Evolutionary conservation across 169 alveolate genomes (phyloP).

Genomic region (Cryptosporidium sp.): DNA sequence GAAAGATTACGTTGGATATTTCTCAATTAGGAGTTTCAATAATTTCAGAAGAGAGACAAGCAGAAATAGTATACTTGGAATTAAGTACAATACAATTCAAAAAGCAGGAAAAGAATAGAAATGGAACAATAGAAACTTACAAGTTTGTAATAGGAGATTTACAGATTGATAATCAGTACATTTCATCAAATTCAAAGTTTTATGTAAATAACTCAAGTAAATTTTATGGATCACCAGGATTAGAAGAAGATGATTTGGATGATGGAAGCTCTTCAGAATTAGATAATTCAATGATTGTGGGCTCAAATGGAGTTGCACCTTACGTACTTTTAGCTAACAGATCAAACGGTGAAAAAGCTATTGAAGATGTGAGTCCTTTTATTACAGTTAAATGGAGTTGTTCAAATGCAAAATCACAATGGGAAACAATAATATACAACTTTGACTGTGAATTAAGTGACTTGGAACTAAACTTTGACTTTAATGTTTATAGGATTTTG

Average conservation of each 20-base stretch:
- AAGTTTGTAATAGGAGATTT: constrained; percentile 37
- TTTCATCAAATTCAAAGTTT: constrained; percentile 43
- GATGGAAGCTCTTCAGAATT: neutral
- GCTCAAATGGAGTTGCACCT: constrained; percentile 33
- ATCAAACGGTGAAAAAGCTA: neutral
- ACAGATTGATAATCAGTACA: constrained; percentile 62
- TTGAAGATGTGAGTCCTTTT: neutral
- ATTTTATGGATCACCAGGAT: constrained; percentile 12
- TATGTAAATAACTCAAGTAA: constrained; percentile 27
- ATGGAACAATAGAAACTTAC: constrained; percentile 49
- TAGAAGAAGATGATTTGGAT: neutral
- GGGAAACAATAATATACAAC: constrained; percentile 66
- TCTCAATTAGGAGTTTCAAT: constrained; percentile 69
- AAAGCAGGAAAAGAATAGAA: constrained; percentile 58
- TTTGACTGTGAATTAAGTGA: constrained; percentile 57
- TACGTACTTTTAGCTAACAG: constrained; percentile 54
- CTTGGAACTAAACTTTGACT: constrained; percentile 70
- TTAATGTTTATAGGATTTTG: constrained; percentile 53
- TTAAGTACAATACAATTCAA: constrained; percentile 59
- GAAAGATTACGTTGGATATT: constrained; percentile 43
- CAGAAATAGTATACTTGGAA: constrained; percentile 54
- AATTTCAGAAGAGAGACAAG: constrained; percentile 54
- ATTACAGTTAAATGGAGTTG: constrained; percentile 46
- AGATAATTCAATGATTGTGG: neutral
- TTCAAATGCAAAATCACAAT: constrained; percentile 62